Evolutionary conservation across 2,329 filamentous ascomycete species (phyloP), one percentile per base, ranked within the genome.

Genomic region (Fonsecaea multimorphosa): DNA sequence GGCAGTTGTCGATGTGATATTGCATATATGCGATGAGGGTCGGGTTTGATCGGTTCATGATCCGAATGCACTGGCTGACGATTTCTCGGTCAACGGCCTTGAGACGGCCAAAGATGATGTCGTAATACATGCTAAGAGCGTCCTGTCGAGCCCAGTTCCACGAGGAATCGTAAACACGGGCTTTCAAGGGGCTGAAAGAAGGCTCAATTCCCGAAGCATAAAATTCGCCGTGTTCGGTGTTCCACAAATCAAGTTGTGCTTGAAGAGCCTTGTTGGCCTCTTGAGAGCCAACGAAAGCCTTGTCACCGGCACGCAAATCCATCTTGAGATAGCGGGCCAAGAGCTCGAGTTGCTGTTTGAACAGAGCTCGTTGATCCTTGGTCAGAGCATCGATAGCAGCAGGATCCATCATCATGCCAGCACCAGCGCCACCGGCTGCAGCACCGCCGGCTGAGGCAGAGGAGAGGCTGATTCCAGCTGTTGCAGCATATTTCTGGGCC

Each of bases 71-170:
- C 78, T 93, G 93, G 80, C 93, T 97, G 76, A 99, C 95, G 74
- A 98, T 99, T 79, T 99, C 95, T 70, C 95, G 91, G 75, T 99
- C 95, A 46, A 99, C 91, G 57, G 89, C 92, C 82, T 95, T 88
- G 61, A 99, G 87, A 67, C 95, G 89, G 65, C 95, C 95, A 74
- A 99, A 99, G 76, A 99, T 97, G 76, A 99, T 96, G 76, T 99
- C 95, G 81, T 93, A 99, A 84, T 95, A 99, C 94, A 99, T 99
- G 82, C 86, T 95, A 61, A 99, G 87, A 31, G 94, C 95, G 78
- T 99, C 95, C 78, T 99, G 95, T 59, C 95, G 90, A 68, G 93
- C 95, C 95, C 95, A 99, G 79, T 99, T 99, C 95, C 95, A 99
- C 0, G 93, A 96, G 0, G 95, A 98, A 78, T 99, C 95, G 81